Base-by-base conservation (phyloP, 495 filamentous ascomycete species). In the Tuber aestivum region DNA sequence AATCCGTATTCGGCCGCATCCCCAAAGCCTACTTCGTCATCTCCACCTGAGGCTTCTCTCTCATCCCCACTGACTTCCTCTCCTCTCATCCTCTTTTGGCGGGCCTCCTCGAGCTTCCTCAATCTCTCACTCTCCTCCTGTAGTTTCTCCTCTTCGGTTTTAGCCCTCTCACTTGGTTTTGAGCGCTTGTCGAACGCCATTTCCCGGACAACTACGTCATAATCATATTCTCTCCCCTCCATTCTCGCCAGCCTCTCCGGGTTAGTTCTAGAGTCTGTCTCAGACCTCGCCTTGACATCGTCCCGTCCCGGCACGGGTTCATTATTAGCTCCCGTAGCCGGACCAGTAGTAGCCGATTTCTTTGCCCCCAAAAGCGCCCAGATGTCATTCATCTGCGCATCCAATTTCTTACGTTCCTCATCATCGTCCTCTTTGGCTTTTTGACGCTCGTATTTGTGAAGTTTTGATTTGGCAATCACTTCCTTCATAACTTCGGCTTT, bases 401-500 rank as follows among this genome's bases (percentile, higher is more conserved):
- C 90, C 14, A 93, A 85, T 79, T 92, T 90, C 70, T 94, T 92
- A 75, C 92, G 87, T n/a, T 97, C 85, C 80, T 97, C 94, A 40
- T 94, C 94, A 80, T 99, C 94, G 69, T 97, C 94, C 76, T 98
- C 95, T 83, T 97, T 99, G 12, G 89, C 88, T 73, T 93, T 89
- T 85, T 98, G 96, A 35, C 95, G 91, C 84, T 97, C 94, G 75
- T 93, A 92, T 85, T 96, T 98, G 86, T 97, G 87, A 41, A 92
- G 87, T 83, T 98, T 99, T 3, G 96, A 98, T 84, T 98, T 99
- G 50, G 94, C 92, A 76, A 98, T 98, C 76, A 98, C 90, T 84
- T 99, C 96, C 79, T 95, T 92, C 91, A 97, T 97, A 44, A 98
- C 92, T 82, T 99, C 95, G 70, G 93, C 89, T 83, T 95, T 97